Conservation (phyloP, 768 basidiomycete genomes). For the Piloderma croceum region DNA sequence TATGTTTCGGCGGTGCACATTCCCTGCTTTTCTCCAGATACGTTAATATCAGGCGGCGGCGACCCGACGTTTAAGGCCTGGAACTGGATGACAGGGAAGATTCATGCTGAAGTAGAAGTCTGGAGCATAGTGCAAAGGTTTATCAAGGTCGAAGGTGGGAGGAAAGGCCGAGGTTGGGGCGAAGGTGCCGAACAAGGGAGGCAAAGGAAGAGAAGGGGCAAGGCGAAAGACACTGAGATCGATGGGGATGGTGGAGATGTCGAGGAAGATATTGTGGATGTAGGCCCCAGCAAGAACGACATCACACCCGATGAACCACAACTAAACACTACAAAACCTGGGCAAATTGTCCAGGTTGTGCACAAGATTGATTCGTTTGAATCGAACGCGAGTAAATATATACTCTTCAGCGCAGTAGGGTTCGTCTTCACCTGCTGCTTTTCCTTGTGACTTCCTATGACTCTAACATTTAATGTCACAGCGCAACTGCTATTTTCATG, state of each 20-base stretch:
- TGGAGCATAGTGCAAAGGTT: slow-evolving; percentile 42
- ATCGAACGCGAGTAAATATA: slow-evolving; percentile 28
- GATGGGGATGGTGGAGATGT: slow-evolving; percentile 20
- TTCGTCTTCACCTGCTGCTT: slow-evolving; percentile 1
- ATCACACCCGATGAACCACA: slow-evolving; percentile 7
- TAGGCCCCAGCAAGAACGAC: slow-evolving; percentile 19
- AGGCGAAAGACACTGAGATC: slow-evolving; percentile 15
- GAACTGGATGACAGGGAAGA: slow-evolving; percentile 67
- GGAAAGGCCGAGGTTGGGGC: slow-evolving; percentile 22
- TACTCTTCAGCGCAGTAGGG: slow-evolving; percentile 74
- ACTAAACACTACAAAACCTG: slow-evolving; percentile 17
- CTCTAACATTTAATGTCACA: slow-evolving; percentile 27
- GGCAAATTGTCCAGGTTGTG: slow-evolving; percentile 48
- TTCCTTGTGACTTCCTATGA: background rate
- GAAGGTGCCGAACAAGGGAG: slow-evolving; percentile 21
- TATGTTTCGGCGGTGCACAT: slow-evolving; percentile 81
- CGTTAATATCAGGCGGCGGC: slow-evolving; percentile 83
- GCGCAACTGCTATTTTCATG: slow-evolving; percentile 65
- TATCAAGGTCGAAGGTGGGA: slow-evolving; percentile 33
- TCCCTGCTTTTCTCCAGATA: slow-evolving; percentile 37
- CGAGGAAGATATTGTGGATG: slow-evolving; percentile 20
- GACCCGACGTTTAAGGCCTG: slow-evolving; percentile 72
- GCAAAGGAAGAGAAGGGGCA: slow-evolving; percentile 12
- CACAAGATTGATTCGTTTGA: slow-evolving; percentile 47
- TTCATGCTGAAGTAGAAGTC: slow-evolving; percentile 49